A percentile compares a stretch with the other conserved stretches of the same genome.
phyloP scores from a whole-genome alignment of 768 basidiomycete genomes.

The Termitomyces sp. region DNA sequence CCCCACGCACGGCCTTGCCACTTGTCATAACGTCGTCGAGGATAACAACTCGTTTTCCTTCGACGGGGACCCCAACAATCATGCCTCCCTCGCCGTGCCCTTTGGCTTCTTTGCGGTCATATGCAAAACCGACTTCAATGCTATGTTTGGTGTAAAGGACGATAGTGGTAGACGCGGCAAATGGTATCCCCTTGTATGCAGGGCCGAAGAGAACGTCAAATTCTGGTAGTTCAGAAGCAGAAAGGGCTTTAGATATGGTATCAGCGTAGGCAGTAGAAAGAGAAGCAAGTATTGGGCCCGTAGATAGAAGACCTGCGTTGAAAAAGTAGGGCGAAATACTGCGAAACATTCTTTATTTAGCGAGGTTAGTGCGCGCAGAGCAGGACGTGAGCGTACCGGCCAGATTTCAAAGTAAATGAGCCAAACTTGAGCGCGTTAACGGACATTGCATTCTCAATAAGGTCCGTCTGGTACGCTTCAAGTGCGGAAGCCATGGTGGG shows the following conservation, averaged over 20 bases:
- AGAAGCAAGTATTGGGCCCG: constrained; percentile 72
- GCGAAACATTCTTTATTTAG: not conserved
- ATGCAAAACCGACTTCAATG: constrained; percentile 72
- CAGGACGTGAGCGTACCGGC: constrained; percentile 54
- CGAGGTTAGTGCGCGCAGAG: not conserved
- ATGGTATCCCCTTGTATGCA: constrained; percentile 95
- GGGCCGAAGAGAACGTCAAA: constrained; percentile 93
- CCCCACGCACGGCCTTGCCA: constrained; percentile 81
- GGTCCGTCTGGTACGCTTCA: constrained; percentile 49
- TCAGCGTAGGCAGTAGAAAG: constrained; percentile 81
- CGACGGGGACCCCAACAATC: constrained; percentile 82
- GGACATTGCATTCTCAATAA: constrained; percentile 64
- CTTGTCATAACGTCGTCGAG: constrained; percentile 97
- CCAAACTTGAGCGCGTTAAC: constrained; percentile 86
- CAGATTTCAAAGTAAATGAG: constrained; percentile 90
- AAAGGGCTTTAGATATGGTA: constrained; percentile 57
- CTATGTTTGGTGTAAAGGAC: constrained; percentile 63
- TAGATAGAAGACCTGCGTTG: constrained; percentile 86
- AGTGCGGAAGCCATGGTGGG: constrained; percentile 26
- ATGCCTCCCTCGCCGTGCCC: constrained; percentile 94
- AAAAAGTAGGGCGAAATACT: constrained; percentile 96
- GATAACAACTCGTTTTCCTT: constrained; percentile 78
- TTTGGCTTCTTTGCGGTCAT: constrained; percentile 94
- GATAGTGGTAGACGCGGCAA: constrained; percentile 81
- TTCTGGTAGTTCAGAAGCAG: constrained; percentile 26